These are phyloP conservation scores for Dendrocalamus latiflorus DNA, from an alignment of 202 grass and related monocot genomes.

Conservation along the genomic window DNA sequence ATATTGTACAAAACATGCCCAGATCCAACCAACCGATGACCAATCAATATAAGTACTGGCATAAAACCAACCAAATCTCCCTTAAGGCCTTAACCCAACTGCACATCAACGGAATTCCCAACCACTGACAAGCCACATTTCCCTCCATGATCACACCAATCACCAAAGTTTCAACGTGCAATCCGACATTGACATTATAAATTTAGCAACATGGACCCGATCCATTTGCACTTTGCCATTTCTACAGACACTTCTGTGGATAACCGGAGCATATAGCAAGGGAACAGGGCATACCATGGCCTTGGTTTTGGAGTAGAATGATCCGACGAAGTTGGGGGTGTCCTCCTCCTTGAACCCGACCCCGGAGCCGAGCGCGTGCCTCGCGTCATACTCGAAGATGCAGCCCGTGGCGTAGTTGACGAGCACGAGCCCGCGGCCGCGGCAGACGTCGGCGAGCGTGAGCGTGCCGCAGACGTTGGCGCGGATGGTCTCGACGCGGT, in stretches of 20 bases:
- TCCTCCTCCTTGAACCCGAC: constrained; percentile 84
- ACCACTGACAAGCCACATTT: neutral
- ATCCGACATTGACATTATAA: neutral
- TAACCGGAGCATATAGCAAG: neutral
- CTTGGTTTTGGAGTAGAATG: constrained; percentile 88
- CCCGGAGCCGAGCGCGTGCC: constrained; percentile 50
- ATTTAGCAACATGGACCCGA: neutral
- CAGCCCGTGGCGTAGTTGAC: constrained; percentile 72
- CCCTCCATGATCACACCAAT: neutral
- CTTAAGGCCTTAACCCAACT: neutral
- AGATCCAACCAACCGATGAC: constrained; percentile 11
- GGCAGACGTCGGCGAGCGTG: constrained; percentile 78
- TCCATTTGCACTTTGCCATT: neutral
- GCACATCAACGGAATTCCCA: neutral
- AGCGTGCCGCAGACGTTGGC: constrained; percentile 82
- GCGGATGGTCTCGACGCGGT: constrained; percentile 65
- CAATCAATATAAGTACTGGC: neutral
- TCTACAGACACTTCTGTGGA: neutral
- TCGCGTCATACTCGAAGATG: constrained; percentile 79
- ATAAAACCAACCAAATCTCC: neutral
- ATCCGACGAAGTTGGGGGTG: constrained; percentile 70
- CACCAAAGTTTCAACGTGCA: neutral
- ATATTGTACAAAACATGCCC: neutral
- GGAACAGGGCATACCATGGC: constrained; percentile 47
- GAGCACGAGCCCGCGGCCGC: constrained; percentile 43